A percentile compares a stretch with the other conserved stretches of the same genome.
Conservation (phyloP, 2,329 filamentous ascomycete genomes). For the Didymella pomorum region DNA sequence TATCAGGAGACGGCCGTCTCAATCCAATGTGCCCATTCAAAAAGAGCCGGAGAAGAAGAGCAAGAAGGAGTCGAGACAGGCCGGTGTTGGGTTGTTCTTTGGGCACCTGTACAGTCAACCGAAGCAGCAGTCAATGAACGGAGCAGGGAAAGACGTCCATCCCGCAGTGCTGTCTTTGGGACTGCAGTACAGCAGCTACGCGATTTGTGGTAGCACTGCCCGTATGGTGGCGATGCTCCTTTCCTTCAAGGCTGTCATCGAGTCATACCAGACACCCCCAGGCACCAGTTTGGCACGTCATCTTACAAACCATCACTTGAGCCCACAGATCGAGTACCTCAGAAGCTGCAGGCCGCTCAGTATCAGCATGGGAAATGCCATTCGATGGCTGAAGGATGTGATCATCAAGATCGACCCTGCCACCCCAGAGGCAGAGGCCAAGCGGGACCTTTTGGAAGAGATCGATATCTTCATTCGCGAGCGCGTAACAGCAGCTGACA, state of each 20-base stretch:
- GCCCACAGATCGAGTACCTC: constrained; percentile 94
- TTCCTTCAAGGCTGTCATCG: constrained; percentile 91
- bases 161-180: constrained; percentile 85
- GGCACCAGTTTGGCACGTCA: constrained; percentile 88
- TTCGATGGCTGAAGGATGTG: constrained; percentile 90
- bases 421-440: constrained; percentile 81
- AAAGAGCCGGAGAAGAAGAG: constrained; percentile 46
- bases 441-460: constrained; percentile 76
- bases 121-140: constrained; percentile 68
- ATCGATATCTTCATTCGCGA: constrained; percentile 93
- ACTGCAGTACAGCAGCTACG: constrained; percentile 88
- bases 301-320: constrained; percentile 88
- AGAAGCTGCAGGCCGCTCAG: constrained; percentile 94
- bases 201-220: constrained; percentile 87
- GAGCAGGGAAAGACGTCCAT: constrained; percentile 76
- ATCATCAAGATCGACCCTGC: constrained; percentile 91
- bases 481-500: constrained; percentile 84
- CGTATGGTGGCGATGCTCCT: constrained; percentile 86
- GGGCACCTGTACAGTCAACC: constrained; percentile 82
- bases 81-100: constrained; percentile 65
- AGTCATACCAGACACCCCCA: constrained; percentile 88
- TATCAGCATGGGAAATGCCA: constrained; percentile 96
- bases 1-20: constrained; percentile 43
- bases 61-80: constrained; percentile 60
- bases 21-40: constrained; percentile 37